Base-by-base conservation (phyloP, 306 rosid species). In the Sechiopsis laciniata region DNA sequence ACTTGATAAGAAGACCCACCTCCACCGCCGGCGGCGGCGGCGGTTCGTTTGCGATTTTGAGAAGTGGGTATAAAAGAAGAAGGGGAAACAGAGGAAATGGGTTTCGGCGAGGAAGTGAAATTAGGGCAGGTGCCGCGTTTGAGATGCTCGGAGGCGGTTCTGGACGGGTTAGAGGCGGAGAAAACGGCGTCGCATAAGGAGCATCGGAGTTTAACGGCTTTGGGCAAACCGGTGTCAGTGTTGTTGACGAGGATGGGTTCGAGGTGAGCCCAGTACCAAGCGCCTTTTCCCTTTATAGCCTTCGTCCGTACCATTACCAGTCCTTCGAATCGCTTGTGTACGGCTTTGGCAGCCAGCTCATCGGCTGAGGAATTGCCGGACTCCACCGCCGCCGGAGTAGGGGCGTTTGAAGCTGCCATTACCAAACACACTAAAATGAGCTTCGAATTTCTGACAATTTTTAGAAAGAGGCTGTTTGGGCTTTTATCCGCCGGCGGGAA, bases 71-170 rank as follows among this genome's bases (percentile, higher is more conserved):
- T 20, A 9, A 76, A 70, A 1, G 82, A 48, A 11, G 90, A 51
- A 2, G 96, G 91, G 0, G 96, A 87, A 60, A 88, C 76, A n/a
- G 96, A 83, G 22, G 96, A 90, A 81, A 87, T 85, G 77, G 98
- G 98, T 68, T 84, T 87, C 8, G 81, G 84, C 0, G 75, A 82
- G 14, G 91, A 78, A 82, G 76, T 83, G 80, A 90, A 93, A 82
- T 93, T 90, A 77, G 98, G 91, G 79, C 98, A 93, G 13, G 96
- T 90, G 19, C 98, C 98, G 0, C 98, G 96, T 82, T 93, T 93
- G n/a, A 93, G 88, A 57, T 93, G 98, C 74, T 93, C 98, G 5
- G 98, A 93, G 22, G 98, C 98, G 0, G 98, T 93, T 10, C 98
- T 84, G 0, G 98, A 93, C 5, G 98, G 98, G 73, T 93, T 93